Percentiles rank a stretch among this genome's conserved stretches.
These are phyloP conservation scores for Physcia stellaris DNA, from an alignment of 495 filamentous ascomycete genomes.

Conservation along the genomic window DNA sequence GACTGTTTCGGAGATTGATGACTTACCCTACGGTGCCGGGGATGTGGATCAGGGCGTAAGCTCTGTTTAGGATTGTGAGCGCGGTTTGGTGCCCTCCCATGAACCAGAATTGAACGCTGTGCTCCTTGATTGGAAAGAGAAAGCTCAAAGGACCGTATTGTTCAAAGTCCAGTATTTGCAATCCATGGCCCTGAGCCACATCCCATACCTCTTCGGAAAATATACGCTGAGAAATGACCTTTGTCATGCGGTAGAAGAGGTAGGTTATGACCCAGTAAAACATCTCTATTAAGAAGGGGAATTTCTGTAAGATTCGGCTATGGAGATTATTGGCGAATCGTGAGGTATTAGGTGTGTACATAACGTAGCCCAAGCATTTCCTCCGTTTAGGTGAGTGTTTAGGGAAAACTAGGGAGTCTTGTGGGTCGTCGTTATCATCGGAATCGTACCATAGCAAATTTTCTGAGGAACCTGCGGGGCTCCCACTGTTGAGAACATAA, in stretches of 20 bases:
- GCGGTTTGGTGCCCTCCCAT: slow-evolving; percentile 38
- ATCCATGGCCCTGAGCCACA: slow-evolving; percentile 48
- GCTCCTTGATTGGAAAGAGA: slow-evolving; percentile 41
- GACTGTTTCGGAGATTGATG: no score
- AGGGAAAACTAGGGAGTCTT: slow-evolving; percentile 15
- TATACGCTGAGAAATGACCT: slow-evolving; percentile 41
- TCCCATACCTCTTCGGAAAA: slow-evolving; percentile 51
- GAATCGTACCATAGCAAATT: slow-evolving; percentile 25
- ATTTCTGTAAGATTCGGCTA: slow-evolving; percentile 35
- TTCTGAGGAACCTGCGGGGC: slow-evolving; percentile 26
- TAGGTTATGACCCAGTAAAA: slow-evolving; percentile 60
- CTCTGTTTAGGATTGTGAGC: slow-evolving; percentile 46
- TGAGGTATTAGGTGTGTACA: slow-evolving; percentile 44
- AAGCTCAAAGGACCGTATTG: slow-evolving; percentile 37
- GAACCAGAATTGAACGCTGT: slow-evolving; percentile 46
- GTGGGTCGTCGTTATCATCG: slow-evolving; percentile 19
- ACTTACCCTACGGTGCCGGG: slow-evolving; percentile 51
- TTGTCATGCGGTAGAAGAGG: slow-evolving; percentile 47
- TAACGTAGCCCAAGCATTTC: slow-evolving; percentile 27
- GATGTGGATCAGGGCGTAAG: slow-evolving; percentile 53
- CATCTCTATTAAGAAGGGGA: slow-evolving; percentile 48
- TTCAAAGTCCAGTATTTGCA: slow-evolving; percentile 48
- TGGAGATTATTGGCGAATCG: slow-evolving; percentile 41
- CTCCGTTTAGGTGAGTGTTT: slow-evolving; percentile 34
- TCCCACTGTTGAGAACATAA: slow-evolving; percentile 22